phyloP scores from a whole-genome alignment of 2,329 filamentous ascomycete genomes.

The Penicillium crustosum region DNA sequence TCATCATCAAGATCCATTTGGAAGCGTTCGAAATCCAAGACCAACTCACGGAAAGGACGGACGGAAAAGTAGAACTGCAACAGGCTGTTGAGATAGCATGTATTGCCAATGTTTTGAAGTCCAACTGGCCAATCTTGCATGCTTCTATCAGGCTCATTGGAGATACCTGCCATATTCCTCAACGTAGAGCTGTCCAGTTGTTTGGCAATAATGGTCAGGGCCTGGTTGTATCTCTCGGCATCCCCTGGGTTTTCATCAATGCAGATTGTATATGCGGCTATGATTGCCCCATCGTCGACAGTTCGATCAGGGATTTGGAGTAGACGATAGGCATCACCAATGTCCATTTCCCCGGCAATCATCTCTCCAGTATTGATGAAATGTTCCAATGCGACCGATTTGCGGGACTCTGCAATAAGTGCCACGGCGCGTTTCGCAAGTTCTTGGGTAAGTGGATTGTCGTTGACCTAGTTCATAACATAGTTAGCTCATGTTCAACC shows the following conservation, averaged over 20 bases:
- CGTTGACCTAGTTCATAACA: slow-evolving; percentile 44
- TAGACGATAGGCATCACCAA: slow-evolving; percentile 53
- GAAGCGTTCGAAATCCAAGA: slow-evolving; percentile 71
- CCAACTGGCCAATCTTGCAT: slow-evolving; percentile 71
- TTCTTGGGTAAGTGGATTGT: slow-evolving; percentile 51
- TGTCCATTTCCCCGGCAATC: slow-evolving; percentile 54
- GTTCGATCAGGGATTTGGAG: slow-evolving; percentile 55
- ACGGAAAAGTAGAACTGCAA: slow-evolving; percentile 94
- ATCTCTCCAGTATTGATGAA: slow-evolving; percentile 56
- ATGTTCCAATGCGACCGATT: slow-evolving; percentile 54
- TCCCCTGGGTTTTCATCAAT: slow-evolving; percentile 49
- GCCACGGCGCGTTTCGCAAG: slow-evolving; percentile 56
- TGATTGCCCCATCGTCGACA: slow-evolving; percentile 52
- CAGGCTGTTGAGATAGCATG: slow-evolving; percentile 95
- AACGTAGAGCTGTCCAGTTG: slow-evolving; percentile 43
- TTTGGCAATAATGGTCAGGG: slow-evolving; percentile 49
- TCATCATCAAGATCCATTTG: slow-evolving; percentile 65
- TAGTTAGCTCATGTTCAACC: background rate
- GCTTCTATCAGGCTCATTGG: slow-evolving; percentile 33
- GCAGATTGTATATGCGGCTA: slow-evolving; percentile 50
- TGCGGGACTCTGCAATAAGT: slow-evolving; percentile 59
- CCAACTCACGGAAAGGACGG: slow-evolving; percentile 74
- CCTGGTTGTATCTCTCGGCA: slow-evolving; percentile 47
- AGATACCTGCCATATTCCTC: slow-evolving; percentile 34
- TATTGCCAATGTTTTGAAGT: slow-evolving; percentile 91